Conservation (phyloP, 2,329 filamentous ascomycete species). For the Catunica adiposa region DNA sequence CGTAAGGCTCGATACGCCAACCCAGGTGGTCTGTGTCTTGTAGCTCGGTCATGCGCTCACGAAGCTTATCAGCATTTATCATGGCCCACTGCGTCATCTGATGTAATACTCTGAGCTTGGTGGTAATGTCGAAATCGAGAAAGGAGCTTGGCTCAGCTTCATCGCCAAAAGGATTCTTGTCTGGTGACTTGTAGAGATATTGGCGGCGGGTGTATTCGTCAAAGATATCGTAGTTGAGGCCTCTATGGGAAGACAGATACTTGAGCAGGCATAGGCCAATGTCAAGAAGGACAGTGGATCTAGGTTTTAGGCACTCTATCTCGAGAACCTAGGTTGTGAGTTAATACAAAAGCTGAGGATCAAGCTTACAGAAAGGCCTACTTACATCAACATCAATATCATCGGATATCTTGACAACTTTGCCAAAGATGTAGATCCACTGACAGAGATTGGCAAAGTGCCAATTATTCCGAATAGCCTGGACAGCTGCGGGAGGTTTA, state of each 20-base stretch:
- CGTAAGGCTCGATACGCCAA: conserved; percentile 73
- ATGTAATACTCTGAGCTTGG: conserved; percentile 67
- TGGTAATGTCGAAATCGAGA: conserved; percentile 62
- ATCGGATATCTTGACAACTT: conserved; percentile 76
- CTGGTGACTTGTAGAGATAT: conserved; percentile 64
- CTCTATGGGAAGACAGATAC: conserved; percentile 83
- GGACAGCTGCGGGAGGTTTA: conserved; percentile 4
- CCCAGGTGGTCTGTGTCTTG: conserved; percentile 64
- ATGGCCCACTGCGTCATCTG: conserved; percentile 83
- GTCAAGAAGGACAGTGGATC: conserved; percentile 57
- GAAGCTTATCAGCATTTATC: conserved; percentile 69
- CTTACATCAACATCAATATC: conserved; percentile 74
- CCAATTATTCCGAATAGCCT: conserved; percentile 67
- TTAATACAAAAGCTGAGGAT: neutral
- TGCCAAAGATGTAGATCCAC: conserved; percentile 83
- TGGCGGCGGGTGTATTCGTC: conserved; percentile 87
- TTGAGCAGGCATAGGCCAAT: conserved; percentile 81
- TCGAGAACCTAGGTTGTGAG: conserved; percentile 58
- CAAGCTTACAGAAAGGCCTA: neutral
- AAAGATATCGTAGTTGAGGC: conserved; percentile 72
- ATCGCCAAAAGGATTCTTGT: conserved; percentile 69
- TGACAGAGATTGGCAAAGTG: conserved; percentile 89
- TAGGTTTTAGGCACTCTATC: conserved; percentile 66
- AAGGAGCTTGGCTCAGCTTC: conserved; percentile 61
- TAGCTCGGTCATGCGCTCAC: conserved; percentile 70